Conservation (phyloP, 2,329 filamentous ascomycete species). For the Pseudogymnoascus sp. region DNA sequence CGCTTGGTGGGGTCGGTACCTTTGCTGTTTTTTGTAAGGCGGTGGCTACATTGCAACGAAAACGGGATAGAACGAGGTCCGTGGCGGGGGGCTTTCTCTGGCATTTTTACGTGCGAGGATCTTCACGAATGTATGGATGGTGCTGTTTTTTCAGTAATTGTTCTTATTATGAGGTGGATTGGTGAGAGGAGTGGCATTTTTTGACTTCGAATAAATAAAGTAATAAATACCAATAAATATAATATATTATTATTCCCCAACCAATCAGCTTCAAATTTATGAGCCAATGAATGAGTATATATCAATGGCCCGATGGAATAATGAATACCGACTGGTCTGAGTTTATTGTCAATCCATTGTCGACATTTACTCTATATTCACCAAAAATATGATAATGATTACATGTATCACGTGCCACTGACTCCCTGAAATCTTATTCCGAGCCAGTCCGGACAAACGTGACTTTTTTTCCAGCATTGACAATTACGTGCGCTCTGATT, state of each 20-base stretch:
- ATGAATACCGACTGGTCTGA: background rate
- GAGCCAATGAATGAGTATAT: background rate
- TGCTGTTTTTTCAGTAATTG: background rate
- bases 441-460: slow-evolving; percentile 7
- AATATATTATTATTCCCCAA: background rate
- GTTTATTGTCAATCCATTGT: background rate
- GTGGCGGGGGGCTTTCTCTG: background rate
- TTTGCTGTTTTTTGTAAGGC: slow-evolving; percentile 4
- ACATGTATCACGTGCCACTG: background rate
- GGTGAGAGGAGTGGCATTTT: background rate
- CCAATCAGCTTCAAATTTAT: background rate
- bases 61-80: background rate
- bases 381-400: background rate
- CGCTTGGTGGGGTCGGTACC: slow-evolving; percentile 1
- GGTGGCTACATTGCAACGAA: background rate
- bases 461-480: slow-evolving; percentile 8
- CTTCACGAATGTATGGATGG: background rate
- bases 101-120: slow-evolving; percentile 2
- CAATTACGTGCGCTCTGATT: slow-evolving; percentile 2
- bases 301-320: background rate
- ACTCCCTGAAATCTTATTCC: background rate
- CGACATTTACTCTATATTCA: background rate
- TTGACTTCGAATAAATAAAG: background rate
- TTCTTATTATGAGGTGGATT: background rate
- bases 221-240: background rate